Base-by-base conservation (phyloP, 2,329 filamentous ascomycete genomes). In the Colletotrichum australisinense region DNA sequence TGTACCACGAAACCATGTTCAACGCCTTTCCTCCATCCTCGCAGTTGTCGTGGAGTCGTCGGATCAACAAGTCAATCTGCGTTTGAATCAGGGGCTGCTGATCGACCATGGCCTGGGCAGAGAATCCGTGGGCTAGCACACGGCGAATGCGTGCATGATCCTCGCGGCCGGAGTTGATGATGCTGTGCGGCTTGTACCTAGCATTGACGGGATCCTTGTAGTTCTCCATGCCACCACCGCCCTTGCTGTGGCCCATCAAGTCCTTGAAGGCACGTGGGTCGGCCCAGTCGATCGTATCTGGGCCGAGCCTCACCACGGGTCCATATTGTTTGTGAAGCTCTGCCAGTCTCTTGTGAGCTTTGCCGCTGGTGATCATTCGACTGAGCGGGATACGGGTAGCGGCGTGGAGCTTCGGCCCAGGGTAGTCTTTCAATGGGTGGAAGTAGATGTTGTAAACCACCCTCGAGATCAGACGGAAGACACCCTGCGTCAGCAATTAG, bases 281-380 rank as follows among this genome's bases (percentile, higher is more conserved):
- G 22, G 79, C 81, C 66, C 84, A 86, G 5, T 82, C 80, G 7
- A 88, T 79, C 19, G 81, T 77, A 35, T 82, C 80, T 0, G 86
- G 85, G 0, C 77, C 80, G 5, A 84, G 76, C 1, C 86, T 82
- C 12, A 88, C 80, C 1, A 86, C 79, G n/a, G 77, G 75, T 4
- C 79, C 79, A 53, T 81, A 80, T 9, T 63, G 22, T 2, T 75
- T 62, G 19, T 80, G 79, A 8, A 75, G 38, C 14, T 49, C 42
- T 11, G 30, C 26, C 1, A 73, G 38, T 9, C n/a, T 63, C 24
- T 65, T 53, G 11, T 74, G 52, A 1, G 62, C 59, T 16, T 67
- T 63, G 1, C 74, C 74, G 32, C 52, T 26, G 19, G 30, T 32
- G 6, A 72, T 42, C 58, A 64, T 58, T 7, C 59, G 42, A 4